Conservation (phyloP, 2,329 filamentous ascomycete species). For the Aspergillus candidus region DNA sequence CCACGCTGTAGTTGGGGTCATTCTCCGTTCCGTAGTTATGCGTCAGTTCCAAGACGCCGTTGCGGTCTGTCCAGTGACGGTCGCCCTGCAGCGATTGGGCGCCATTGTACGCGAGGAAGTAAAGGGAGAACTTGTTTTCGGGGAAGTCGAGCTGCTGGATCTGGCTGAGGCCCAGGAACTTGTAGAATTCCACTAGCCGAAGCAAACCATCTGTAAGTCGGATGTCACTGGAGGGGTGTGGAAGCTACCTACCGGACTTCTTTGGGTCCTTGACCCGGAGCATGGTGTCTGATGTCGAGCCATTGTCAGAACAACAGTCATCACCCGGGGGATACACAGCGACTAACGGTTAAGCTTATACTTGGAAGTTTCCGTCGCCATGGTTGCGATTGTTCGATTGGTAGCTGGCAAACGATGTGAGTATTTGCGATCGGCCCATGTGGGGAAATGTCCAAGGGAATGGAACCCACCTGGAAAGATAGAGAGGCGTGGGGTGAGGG, state of each 20-base stretch:
- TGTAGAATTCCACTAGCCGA: constrained; percentile 74
- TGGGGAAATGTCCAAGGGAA: not conserved
- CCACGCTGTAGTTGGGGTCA: constrained; percentile 71
- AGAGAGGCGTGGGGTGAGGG: constrained; percentile 19
- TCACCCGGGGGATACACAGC: not conserved
- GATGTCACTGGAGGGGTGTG: not conserved
- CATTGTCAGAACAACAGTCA: constrained; percentile 15
- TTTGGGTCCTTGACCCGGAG: constrained; percentile 92
- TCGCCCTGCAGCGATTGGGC: constrained; percentile 67
- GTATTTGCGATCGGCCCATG: not conserved
- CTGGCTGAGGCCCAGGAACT: constrained; percentile 80
- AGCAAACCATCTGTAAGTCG: not conserved
- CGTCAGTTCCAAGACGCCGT: constrained; percentile 82
- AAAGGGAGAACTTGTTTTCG: constrained; percentile 87
- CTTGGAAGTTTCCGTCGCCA: constrained; percentile 52
- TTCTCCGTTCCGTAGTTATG: constrained; percentile 84
- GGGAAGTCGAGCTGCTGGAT: constrained; percentile 76
- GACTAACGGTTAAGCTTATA: constrained; percentile 61
- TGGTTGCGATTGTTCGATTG: constrained; percentile 40
- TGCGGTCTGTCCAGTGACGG: constrained; percentile 71
- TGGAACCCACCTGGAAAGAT: constrained; percentile 13
- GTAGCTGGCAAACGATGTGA: constrained; percentile 13
- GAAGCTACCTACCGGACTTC: constrained; percentile 54
- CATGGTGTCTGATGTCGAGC: constrained; percentile 49
- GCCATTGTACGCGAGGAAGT: constrained; percentile 87